Base-by-base conservation (phyloP, 1,284 basidiomycete species). In the Neonothopanus nambi region DNA sequence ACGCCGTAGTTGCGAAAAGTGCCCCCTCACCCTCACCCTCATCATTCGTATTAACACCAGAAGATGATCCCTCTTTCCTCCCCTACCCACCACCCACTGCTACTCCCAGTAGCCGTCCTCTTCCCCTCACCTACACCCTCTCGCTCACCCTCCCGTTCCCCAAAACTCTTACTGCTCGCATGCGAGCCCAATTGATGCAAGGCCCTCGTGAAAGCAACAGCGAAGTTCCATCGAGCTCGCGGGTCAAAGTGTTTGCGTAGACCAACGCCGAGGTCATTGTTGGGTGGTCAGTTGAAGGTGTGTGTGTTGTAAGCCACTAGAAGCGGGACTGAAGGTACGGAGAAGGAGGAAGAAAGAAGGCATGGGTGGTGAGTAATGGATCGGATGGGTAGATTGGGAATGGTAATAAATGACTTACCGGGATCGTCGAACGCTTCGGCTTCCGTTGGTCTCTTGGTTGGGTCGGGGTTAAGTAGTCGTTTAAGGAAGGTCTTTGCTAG, bases 401-500 rank as follows among this genome's bases (percentile, higher is more conserved):
- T 62, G 41, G 46, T n/a, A 48, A 38, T 9, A 37, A n/a, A n/a
- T 33, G 18, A 63, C 72, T 18, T 46, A 76, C 74, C n/a, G 1
- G 79, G 75, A 65, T 92, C 80, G 18, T 74, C 61, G n/a, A 87
- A 70, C 1, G 93, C 94, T 61, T 93, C 74, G 2, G 75, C 76
- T 0, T 93, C 92, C 0, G 91, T 90, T 2, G 86, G 84, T 23
- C 96, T 82, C 55, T 82, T 70, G 0, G 71, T 63, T 0, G 94
- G 90, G 61, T 96, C 85, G 1, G 90, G 81, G 44, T 85, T 82
- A 7, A 98, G 76, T 24, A 97, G 73, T 0, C 74, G 66, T 60
- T 77, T 81, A 65, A 98, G 90, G 66, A 98, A 98, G 46, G 84
- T 76, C 66, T 95, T 96, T 8, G 93, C 95, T 89, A 65, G 18